phyloP scores from a whole-genome alignment of 2,329 filamentous ascomycete genomes.

The Paraphaeosphaeria sporulosa region DNA sequence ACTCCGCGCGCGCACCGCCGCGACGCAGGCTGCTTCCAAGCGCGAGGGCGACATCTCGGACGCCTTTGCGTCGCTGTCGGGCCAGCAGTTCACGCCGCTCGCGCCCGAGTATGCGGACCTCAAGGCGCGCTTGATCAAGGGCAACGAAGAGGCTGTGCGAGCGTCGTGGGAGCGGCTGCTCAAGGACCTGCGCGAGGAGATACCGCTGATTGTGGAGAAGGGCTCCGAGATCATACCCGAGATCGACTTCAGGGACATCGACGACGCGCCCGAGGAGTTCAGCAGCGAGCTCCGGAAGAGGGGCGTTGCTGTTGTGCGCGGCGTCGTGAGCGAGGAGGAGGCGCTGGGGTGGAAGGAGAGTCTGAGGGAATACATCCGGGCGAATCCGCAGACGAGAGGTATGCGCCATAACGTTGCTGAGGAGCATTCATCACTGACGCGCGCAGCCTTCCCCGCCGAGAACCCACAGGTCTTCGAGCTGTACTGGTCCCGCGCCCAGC shows the following conservation, averaged over 20 bases:
- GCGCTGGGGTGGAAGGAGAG: constrained; percentile 55
- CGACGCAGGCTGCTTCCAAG: constrained; percentile 48
- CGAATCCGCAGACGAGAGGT: constrained; percentile 56
- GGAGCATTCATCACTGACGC: too few relatives aligned
- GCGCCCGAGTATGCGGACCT: constrained; percentile 55
- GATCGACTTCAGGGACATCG: constrained; percentile 57
- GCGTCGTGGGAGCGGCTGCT: constrained; percentile 58
- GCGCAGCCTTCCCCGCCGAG: constrained; percentile 55
- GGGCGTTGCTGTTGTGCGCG: constrained; percentile 57
- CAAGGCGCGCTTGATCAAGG: constrained; percentile 54
- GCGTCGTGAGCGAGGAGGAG: constrained; percentile 54
- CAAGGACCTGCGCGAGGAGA: constrained; percentile 52
- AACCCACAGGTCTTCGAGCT: constrained; percentile 61
- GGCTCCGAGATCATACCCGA: constrained; percentile 55
- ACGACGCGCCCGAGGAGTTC: constrained; percentile 62
- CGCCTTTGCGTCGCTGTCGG: constrained; percentile 59
- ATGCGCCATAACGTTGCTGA: too few relatives aligned
- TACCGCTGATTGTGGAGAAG: constrained; percentile 52
- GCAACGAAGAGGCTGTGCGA: constrained; percentile 56
- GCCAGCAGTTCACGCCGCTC: constrained; percentile 55
- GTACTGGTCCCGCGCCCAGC: constrained; percentile 58
- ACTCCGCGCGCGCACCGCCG: constrained; percentile 35
- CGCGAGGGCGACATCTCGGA: constrained; percentile 60
- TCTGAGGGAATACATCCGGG: constrained; percentile 53
- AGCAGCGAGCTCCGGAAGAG: constrained; percentile 65